Conservation (phyloP, 371 early-diverging fungal species). For the Mucor circinelloides region DNA sequence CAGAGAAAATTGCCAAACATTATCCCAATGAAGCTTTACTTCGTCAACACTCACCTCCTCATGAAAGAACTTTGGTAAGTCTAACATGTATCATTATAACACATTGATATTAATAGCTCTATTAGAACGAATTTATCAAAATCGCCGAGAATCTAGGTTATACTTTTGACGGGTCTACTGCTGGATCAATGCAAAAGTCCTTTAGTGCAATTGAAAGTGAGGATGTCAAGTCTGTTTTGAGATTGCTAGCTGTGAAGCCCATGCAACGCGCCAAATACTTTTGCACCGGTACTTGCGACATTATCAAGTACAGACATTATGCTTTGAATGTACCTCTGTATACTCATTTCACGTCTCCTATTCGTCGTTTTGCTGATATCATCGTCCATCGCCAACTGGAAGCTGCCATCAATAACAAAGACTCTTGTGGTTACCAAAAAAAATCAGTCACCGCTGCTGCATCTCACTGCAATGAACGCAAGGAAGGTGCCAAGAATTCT, state of each 20-base stretch:
- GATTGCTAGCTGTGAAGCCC: conserved; percentile 76
- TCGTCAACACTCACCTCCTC: conserved; percentile 83
- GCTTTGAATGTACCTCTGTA: conserved; percentile 88
- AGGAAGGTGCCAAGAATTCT: conserved; percentile 80
- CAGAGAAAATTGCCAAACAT: conserved; percentile 80
- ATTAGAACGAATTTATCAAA: conserved; percentile 54
- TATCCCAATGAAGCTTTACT: conserved; percentile 94
- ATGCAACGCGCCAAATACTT: conserved; percentile 97
- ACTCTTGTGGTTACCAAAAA: conserved; percentile 48
- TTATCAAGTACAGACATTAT: conserved; percentile 77
- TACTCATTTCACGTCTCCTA: conserved; percentile 99
- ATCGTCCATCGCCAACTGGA: conserved; percentile 94
- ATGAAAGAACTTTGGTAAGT: conserved; percentile 62
- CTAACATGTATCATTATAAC: not conserved
- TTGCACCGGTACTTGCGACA: conserved; percentile 80
- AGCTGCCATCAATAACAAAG: conserved; percentile 41
- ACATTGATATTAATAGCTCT: not conserved
- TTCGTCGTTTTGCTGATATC: conserved; percentile 98
- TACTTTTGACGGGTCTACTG: conserved; percentile 41
- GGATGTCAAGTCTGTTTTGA: conserved; percentile 55
- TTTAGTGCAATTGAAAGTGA: conserved; percentile 65
- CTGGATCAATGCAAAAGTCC: conserved; percentile 69
- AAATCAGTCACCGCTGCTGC: conserved; percentile 58
- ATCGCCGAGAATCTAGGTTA: conserved; percentile 53
- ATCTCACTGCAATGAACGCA: conserved; percentile 78